A percentile compares a stretch with the other conserved stretches of the same genome.
These are phyloP conservation scores for Pouteria campechiana DNA, from an alignment of 179 eudicot genomes.

Conservation along the genomic window DNA sequence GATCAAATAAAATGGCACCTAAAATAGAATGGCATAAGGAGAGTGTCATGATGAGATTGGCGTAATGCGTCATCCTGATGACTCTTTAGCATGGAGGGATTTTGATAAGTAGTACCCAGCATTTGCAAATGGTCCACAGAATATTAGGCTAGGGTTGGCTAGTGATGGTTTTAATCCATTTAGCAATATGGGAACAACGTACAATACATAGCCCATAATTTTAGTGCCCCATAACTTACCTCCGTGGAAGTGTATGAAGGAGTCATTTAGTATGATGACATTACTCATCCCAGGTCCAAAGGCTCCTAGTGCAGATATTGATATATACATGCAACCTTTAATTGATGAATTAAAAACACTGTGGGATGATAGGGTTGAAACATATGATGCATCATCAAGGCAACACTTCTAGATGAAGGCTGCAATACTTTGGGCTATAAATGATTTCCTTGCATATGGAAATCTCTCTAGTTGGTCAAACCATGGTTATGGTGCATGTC, in stretches of 20 bases:
- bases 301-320: too few species aligned
- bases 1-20: not conserved
- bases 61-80: constrained; percentile 3
- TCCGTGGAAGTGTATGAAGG: constrained; percentile 3
- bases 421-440: too few species aligned
- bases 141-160: constrained; percentile 9
- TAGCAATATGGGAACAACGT: not conserved
- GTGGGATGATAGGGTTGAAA: too few species aligned
- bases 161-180: constrained; percentile 6
- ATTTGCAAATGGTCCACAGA: not conserved
- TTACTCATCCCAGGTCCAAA: too few species aligned
- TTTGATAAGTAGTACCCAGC: not conserved
- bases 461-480: too few species aligned
- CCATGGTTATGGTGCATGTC: too few species aligned
- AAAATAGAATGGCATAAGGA: constrained; percentile 5
- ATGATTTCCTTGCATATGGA: too few species aligned
- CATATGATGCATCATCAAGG: too few species aligned
- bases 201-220: constrained; percentile 3
- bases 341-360: too few species aligned
- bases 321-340: too few species aligned
- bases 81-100: constrained; percentile 2
- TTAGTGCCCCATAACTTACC: not conserved
- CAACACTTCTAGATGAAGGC: too few species aligned
- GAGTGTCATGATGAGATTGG: not conserved
- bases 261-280: too few species aligned